A percentile compares a stretch with the other conserved stretches of the same genome.
Evolutionary conservation across 176 grass and related monocot genomes (phyloP).

Genomic region (Thalia dealbata): DNA sequence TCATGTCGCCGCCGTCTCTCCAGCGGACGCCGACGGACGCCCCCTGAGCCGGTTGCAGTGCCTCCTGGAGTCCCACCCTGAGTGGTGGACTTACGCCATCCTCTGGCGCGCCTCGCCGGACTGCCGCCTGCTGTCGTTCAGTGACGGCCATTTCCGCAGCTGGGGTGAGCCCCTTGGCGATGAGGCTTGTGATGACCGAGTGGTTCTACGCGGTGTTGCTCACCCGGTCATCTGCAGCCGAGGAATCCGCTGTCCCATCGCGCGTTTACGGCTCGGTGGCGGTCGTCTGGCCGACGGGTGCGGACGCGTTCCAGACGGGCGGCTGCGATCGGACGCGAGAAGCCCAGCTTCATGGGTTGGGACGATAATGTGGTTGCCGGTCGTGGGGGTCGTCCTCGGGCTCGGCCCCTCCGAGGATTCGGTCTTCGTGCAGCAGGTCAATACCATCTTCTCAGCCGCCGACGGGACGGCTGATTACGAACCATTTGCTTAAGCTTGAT

Average conservation of each 20-base stretch:
- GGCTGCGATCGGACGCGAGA: slow-evolving; percentile 22
- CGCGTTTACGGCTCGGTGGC: slow-evolving; percentile 2
- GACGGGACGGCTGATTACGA: background rate
- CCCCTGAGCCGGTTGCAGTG: slow-evolving; percentile 5
- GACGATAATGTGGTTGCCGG: slow-evolving; percentile 28
- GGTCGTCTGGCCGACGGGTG: slow-evolving; percentile 21
- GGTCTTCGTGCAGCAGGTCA: slow-evolving; percentile 16
- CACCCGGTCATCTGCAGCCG: slow-evolving; percentile 19
- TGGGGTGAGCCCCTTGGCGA: background rate
- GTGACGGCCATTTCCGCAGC: slow-evolving; percentile 28
- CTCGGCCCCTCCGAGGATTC: slow-evolving; percentile 25
- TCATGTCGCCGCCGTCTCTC: too few relatives aligned
- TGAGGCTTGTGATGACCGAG: background rate
- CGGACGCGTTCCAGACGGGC: slow-evolving; percentile 1
- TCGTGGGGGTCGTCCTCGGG: slow-evolving; percentile 24
- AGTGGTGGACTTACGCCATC: slow-evolving; percentile 14
- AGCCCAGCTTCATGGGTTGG: slow-evolving; percentile 24
- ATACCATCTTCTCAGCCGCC: slow-evolving; percentile 8
- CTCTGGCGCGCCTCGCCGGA: slow-evolving; percentile 3
- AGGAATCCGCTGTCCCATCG: background rate
- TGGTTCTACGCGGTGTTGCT: slow-evolving; percentile 35
- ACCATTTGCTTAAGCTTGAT: too few relatives aligned
- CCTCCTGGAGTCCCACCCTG: slow-evolving; percentile 1
- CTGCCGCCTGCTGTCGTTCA: slow-evolving; percentile 12
- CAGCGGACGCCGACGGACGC: background rate